These are phyloP conservation scores for Silene coronaria DNA, from an alignment of 179 eudicot species.

Conservation along the genomic window DNA sequence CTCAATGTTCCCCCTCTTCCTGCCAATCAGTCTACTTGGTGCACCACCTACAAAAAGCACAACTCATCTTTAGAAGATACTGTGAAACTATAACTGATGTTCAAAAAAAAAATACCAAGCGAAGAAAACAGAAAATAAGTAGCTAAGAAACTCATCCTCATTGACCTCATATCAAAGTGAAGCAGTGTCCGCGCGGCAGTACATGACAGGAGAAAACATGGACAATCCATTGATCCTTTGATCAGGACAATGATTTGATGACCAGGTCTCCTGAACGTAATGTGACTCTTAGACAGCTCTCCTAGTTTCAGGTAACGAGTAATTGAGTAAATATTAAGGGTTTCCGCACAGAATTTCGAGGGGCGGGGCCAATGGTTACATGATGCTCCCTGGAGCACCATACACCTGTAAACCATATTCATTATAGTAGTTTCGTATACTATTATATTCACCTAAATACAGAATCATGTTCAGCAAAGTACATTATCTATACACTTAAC, in stretches of 20 bases:
- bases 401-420: too few relatives aligned
- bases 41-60: background rate
- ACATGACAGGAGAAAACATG: background rate
- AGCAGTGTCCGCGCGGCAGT: background rate
- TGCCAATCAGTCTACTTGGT: background rate
- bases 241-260: background rate
- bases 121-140: background rate
- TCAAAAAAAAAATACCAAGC: background rate
- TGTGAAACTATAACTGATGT: background rate
- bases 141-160: background rate
- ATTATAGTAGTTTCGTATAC: too few relatives aligned
- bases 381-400: too few relatives aligned
- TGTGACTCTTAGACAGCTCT: too few relatives aligned
- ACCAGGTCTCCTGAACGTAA: background rate
- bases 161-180: background rate
- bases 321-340: too few relatives aligned
- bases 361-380: too few relatives aligned
- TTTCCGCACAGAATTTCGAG: too few relatives aligned
- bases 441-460: too few relatives aligned
- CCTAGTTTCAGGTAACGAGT: too few relatives aligned
- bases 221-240: background rate
- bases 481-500: too few relatives aligned
- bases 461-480: too few relatives aligned
- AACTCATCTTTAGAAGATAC: background rate
- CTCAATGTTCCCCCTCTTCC: too few relatives aligned